phyloP scores from a whole-genome alignment of 768 basidiomycete species.

The Mycena galericulata region DNA sequence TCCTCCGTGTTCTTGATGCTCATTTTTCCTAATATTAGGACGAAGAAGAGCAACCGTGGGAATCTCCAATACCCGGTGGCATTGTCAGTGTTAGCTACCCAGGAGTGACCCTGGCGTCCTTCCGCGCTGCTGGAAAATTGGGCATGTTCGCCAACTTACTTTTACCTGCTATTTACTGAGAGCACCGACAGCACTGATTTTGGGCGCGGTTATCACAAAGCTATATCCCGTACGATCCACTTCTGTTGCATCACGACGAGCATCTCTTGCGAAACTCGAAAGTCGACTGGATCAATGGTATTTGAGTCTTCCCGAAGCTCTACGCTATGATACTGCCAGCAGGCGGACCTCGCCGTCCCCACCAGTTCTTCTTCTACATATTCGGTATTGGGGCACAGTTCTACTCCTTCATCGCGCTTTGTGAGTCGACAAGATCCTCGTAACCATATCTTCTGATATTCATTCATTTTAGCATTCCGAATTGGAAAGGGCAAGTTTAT shows the following conservation, averaged over 20 bases:
- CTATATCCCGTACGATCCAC: constrained; percentile 76
- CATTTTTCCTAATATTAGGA: constrained; percentile 52
- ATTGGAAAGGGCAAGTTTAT: constrained; percentile 70
- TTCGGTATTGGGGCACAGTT: constrained; percentile 82
- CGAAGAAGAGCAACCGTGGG: constrained; percentile 70
- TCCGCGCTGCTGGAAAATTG: constrained; percentile 62
- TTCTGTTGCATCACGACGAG: constrained; percentile 59
- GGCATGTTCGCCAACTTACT: constrained; percentile 55
- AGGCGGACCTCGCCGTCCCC: constrained; percentile 69
- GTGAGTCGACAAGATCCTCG: constrained; percentile 57
- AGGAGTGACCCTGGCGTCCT: constrained; percentile 19
- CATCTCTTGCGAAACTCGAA: constrained; percentile 68
- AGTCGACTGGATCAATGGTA: constrained; percentile 80
- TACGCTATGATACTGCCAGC: constrained; percentile 70
- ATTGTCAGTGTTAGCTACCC: constrained; percentile 24
- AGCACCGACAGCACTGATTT: constrained; percentile 64
- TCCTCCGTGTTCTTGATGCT: background rate
- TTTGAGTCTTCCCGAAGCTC: constrained; percentile 70
- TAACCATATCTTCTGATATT: constrained; percentile 15
- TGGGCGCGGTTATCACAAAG: constrained; percentile 73
- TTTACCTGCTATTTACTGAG: constrained; percentile 1
- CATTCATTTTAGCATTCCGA: constrained; percentile 67
- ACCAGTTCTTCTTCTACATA: constrained; percentile 74
- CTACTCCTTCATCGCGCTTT: constrained; percentile 83
- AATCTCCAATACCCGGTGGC: constrained; percentile 54